Evolutionary conservation across 768 basidiomycete species (phyloP).

Genomic region (Cystobasidium onofrii): DNA sequence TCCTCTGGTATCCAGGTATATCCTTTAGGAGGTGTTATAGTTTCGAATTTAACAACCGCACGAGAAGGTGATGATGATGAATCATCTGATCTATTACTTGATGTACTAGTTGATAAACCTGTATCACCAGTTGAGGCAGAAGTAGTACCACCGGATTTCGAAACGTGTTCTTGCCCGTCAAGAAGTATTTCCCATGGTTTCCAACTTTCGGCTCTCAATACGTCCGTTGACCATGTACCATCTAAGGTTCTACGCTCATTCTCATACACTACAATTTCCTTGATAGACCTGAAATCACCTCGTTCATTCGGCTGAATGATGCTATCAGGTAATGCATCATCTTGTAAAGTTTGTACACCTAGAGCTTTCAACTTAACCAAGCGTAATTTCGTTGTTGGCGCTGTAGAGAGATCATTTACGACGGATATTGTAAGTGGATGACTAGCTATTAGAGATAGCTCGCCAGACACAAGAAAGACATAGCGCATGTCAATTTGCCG

Average conservation of each 20-base stretch:
- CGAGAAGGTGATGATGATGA: background rate
- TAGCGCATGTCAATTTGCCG: constrained; percentile 27
- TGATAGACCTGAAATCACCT: background rate
- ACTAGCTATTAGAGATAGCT: constrained; percentile 28
- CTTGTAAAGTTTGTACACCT: background rate
- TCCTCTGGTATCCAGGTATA: constrained; percentile 3
- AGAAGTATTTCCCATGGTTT: constrained; percentile 15
- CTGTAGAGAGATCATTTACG: background rate
- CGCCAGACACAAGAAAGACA: constrained; percentile 38
- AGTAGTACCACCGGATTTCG: background rate
- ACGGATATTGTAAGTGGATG: constrained; percentile 35
- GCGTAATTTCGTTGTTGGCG: background rate
- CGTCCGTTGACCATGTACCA: constrained; percentile 26
- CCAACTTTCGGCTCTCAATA: background rate
- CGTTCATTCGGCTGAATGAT: constrained; percentile 4
- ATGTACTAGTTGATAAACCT: background rate
- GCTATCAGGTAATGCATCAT: constrained; percentile 24
- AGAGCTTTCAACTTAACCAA: background rate
- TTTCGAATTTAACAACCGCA: background rate
- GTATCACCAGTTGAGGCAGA: background rate
- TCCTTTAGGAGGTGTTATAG: constrained; percentile 17
- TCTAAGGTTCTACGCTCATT: constrained; percentile 17
- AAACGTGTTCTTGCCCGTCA: background rate
- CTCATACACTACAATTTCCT: constrained; percentile 22
- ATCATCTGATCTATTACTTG: background rate